Conservation (phyloP, 495 filamentous ascomycete genomes). For the Penicillium lagena region DNA sequence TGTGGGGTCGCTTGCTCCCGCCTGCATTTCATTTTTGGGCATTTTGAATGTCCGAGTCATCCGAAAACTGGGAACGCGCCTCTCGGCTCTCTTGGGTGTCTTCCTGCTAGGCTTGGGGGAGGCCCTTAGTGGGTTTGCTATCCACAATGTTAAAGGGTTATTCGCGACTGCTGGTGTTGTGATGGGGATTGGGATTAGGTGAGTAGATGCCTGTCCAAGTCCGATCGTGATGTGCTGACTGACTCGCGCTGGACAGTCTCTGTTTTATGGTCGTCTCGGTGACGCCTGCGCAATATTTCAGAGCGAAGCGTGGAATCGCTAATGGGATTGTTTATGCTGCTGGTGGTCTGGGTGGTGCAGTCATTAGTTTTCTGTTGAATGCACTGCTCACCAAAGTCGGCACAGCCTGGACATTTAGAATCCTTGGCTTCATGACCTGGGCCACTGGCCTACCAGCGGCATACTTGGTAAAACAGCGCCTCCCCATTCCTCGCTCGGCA, state of each 20-base stretch:
- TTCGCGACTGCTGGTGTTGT: slow-evolving; percentile 51
- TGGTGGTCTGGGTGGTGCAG: slow-evolving; percentile 47
- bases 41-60: slow-evolving; percentile 45
- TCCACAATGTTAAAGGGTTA: slow-evolving; percentile 40
- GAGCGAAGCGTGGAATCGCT: slow-evolving; percentile 44
- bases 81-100: slow-evolving; percentile 39
- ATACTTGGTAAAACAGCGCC: slow-evolving; percentile 49
- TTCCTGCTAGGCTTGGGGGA: slow-evolving; percentile 40
- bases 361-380: slow-evolving; percentile 44
- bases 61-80: slow-evolving; percentile 38
- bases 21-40: slow-evolving; percentile 41
- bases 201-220: slow-evolving; percentile 1
- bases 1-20: slow-evolving; percentile 45
- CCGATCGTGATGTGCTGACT: neutral
- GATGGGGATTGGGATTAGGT: slow-evolving; percentile 47
- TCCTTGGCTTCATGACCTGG: slow-evolving; percentile 40
- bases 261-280: slow-evolving; percentile 34
- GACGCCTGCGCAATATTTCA: slow-evolving; percentile 51
- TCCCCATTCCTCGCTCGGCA: slow-evolving; percentile 29
- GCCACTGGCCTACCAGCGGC: slow-evolving; percentile 51
- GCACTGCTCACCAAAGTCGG: slow-evolving; percentile 39
- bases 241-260: slow-evolving; percentile 23
- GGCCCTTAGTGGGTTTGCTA: slow-evolving; percentile 44
- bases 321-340: slow-evolving; percentile 51
- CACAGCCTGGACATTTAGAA: slow-evolving; percentile 48